Evolutionary conservation across 2,329 filamentous ascomycete genomes (phyloP).

Genomic region (Aspergillaceae sp.): DNA sequence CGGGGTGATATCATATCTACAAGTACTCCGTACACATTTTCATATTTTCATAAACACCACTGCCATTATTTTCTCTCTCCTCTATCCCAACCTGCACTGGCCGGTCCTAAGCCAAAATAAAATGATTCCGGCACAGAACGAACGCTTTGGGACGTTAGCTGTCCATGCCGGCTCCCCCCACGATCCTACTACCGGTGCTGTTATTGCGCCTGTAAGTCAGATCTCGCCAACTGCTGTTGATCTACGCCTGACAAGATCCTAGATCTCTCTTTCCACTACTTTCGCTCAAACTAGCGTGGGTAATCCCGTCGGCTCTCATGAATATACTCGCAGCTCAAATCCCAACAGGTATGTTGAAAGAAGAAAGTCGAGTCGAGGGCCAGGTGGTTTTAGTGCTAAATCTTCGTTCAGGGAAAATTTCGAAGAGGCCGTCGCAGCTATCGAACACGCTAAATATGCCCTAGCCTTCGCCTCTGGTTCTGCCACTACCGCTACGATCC

Average conservation of each 20-base stretch:
- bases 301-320: conserved; percentile 76
- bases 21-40: conserved; percentile 1
- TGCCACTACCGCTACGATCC: conserved; percentile 83
- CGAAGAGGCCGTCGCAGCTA: conserved; percentile 78
- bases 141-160: conserved; percentile 83
- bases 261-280: conserved; percentile 92
- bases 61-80: background rate
- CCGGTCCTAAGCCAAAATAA: conserved; percentile 27
- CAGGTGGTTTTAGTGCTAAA: background rate
- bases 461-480: conserved; percentile 92
- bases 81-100: conserved; percentile 11
- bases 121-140: conserved; percentile 61
- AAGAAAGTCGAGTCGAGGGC: background rate
- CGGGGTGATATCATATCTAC: background rate
- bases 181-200: conserved; percentile 84
- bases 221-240: background rate
- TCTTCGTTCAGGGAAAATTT: conserved; percentile 63
- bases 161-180: conserved; percentile 90
- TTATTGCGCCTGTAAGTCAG: conserved; percentile 66
- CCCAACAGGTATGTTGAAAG: conserved; percentile 58
- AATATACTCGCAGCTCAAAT: conserved; percentile 90
- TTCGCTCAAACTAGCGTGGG: conserved; percentile 88
- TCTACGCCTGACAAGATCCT: conserved; percentile 7
- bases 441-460: conserved; percentile 87
- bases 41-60: conserved; percentile 2